Percentiles rank a stretch among this genome's conserved stretches.
phyloP scores from a whole-genome alignment of 306 rosid species.

The Cicer judaicum region DNA sequence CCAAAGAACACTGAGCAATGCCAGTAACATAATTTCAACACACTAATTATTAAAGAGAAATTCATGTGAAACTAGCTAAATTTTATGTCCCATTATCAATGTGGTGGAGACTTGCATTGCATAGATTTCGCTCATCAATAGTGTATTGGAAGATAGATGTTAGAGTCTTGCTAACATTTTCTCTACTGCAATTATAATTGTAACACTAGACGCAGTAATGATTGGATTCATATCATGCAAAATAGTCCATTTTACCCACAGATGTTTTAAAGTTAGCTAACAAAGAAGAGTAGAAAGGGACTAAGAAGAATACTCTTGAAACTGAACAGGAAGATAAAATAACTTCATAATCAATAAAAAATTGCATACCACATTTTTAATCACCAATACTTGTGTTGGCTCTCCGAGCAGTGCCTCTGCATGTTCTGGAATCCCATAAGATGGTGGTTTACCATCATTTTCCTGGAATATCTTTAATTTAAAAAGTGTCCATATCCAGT shows the following conservation, averaged over 20 bases:
- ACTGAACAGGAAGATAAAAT: constrained; percentile 11
- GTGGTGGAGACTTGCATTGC: neutral
- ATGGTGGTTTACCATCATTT: constrained; percentile 49
- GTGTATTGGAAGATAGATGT: neutral
- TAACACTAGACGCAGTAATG: constrained; percentile 22
- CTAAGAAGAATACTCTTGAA: constrained; percentile 3
- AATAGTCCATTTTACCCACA: neutral
- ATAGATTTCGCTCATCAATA: neutral
- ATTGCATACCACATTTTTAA: constrained; percentile 78
- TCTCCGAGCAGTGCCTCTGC: constrained; percentile 76
- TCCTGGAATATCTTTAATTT: constrained; percentile 56
- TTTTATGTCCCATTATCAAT: neutral
- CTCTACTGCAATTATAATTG: constrained; percentile 10
- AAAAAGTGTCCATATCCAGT: constrained; percentile 36
- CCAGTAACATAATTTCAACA: neutral
- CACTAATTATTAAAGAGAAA: neutral
- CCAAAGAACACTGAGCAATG: constrained; percentile 14
- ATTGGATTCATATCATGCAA: constrained; percentile 10
- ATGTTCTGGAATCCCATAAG: constrained; percentile 78
- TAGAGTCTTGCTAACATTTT: neutral
- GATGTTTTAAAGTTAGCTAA: constrained; percentile 12
- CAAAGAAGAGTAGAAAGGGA: neutral
- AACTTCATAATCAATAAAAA: neutral
- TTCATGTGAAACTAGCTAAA: neutral
- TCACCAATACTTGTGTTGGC: constrained; percentile 75